A percentile compares a stretch with the other conserved stretches of the same genome.
Conservation (phyloP, 345 rosid genomes). For the Camelina laxa region DNA sequence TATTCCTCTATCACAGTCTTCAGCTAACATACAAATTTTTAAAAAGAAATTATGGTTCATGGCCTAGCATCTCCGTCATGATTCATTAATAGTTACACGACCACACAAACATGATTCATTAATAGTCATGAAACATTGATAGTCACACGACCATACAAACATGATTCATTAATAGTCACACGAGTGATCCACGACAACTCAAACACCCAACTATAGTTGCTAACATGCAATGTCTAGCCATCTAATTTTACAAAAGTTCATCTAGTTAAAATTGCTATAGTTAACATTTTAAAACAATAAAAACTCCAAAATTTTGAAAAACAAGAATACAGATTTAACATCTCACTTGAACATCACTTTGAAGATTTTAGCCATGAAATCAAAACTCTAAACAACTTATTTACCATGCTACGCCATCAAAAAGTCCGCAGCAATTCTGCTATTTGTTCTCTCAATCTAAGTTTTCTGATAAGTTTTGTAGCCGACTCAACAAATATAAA, state of each 20-base stretch:
- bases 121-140: background rate
- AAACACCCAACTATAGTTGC: background rate
- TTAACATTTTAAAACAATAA: background rate
- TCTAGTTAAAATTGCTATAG: background rate
- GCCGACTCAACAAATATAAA: background rate
- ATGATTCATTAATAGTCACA: constrained; percentile 2
- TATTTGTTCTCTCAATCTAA: background rate
- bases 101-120: background rate
- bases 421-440: background rate
- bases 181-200: constrained; percentile 1
- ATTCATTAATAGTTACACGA: constrained; percentile 14
- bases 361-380: background rate
- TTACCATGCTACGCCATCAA: background rate
- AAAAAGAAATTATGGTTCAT: background rate
- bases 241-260: background rate
- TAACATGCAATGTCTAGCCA: constrained; percentile 1
- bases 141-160: constrained; percentile 5
- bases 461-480: background rate
- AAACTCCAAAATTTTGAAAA: background rate
- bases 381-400: background rate
- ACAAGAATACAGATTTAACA: background rate
- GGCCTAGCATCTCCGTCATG: background rate
- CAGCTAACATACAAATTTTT: too few species aligned
- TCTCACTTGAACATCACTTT: background rate
- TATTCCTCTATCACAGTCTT: too few species aligned